Percentiles rank a stretch among this genome's conserved stretches.
Evolutionary conservation across 495 filamentous ascomycete species (phyloP).

Genomic region (Penicillium taxi): DNA sequence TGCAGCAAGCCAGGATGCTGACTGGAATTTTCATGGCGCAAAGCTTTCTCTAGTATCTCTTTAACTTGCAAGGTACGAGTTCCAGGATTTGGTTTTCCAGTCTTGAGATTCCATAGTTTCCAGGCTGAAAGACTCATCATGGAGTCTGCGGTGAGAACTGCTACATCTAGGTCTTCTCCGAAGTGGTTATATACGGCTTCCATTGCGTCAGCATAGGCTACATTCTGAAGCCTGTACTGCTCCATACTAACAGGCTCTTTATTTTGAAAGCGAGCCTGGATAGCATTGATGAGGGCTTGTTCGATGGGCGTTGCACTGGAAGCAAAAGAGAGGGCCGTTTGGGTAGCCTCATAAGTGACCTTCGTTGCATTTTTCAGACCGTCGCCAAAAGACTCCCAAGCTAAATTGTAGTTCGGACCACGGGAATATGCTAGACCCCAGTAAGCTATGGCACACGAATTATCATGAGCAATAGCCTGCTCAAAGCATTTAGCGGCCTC

Average conservation of each 20-base stretch:
- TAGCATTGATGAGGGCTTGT: slow-evolving; percentile 46
- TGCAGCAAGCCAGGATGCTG: slow-evolving; percentile 55
- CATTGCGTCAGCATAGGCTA: slow-evolving; percentile 54
- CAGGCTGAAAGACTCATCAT: slow-evolving; percentile 59
- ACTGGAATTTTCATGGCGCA: slow-evolving; percentile 27
- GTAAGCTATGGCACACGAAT: slow-evolving; percentile 50
- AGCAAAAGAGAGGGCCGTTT: slow-evolving; percentile 28
- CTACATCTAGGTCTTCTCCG: slow-evolving; percentile 49
- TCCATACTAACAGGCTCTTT: slow-evolving; percentile 21
- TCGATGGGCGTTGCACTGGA: slow-evolving; percentile 36
- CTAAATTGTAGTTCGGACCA: slow-evolving; percentile 67
- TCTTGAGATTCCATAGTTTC: slow-evolving; percentile 53
- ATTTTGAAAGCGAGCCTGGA: slow-evolving; percentile 46
- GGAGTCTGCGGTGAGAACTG: slow-evolving; percentile 52
- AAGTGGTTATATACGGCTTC: slow-evolving; percentile 42
- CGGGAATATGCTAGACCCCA: slow-evolving; percentile 59
- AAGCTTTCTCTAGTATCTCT: slow-evolving; percentile 44
- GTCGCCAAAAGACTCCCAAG: slow-evolving; percentile 53
- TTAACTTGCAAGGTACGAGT: slow-evolving; percentile 53
- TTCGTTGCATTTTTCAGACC: slow-evolving; percentile 38
- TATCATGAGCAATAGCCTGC: slow-evolving; percentile 46
- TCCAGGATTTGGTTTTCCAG: slow-evolving; percentile 46
- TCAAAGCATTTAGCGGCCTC: slow-evolving; percentile 47
- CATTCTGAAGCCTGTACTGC: slow-evolving; percentile 42
- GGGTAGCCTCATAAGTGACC: slow-evolving; percentile 34